A percentile compares a stretch with the other conserved stretches of the same genome.
phyloP scores from a whole-genome alignment of 1,284 basidiomycete genomes.

The Mycosarcoma mackinlayi region DNA sequence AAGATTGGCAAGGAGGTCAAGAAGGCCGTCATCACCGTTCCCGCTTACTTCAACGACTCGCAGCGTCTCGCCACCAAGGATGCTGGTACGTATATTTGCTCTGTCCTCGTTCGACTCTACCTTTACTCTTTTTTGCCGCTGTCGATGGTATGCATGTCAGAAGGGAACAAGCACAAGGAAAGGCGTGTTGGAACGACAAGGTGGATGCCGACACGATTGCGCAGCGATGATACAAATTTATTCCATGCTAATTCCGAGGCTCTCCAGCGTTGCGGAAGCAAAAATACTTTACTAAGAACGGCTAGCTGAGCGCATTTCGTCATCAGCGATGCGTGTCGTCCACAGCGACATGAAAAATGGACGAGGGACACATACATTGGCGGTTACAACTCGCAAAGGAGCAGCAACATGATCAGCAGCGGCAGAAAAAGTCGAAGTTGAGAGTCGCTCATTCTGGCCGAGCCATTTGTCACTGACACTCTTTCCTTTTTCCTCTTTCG shows the following conservation, averaged over 20 bases:
- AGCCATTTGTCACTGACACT: conserved; percentile 3
- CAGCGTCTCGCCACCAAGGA: conserved; percentile 76
- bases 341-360: neutral
- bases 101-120: neutral
- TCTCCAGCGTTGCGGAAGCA: conserved; percentile 53
- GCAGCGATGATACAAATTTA: conserved; percentile 65
- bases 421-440: conserved; percentile 6
- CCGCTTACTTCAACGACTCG: conserved; percentile 79
- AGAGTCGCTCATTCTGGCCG: neutral
- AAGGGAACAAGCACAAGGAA: neutral
- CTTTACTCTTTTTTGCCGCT: conserved; percentile 1
- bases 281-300: conserved; percentile 60
- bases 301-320: conserved; percentile 56
- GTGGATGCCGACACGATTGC: conserved; percentile 11
- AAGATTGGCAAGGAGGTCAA: conserved; percentile 76
- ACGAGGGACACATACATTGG: neutral
- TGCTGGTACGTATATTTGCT: conserved; percentile 62
- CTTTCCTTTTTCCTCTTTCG: neutral
- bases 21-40: conserved; percentile 78
- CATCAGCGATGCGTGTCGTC: neutral
- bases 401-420: conserved; percentile 6
- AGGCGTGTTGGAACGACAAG: no score
- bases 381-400: neutral
- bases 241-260: conserved; percentile 69
- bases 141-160: neutral